Base-by-base conservation (phyloP, 495 filamentous ascomycete genomes). In the Hypoxylon trugodes region DNA sequence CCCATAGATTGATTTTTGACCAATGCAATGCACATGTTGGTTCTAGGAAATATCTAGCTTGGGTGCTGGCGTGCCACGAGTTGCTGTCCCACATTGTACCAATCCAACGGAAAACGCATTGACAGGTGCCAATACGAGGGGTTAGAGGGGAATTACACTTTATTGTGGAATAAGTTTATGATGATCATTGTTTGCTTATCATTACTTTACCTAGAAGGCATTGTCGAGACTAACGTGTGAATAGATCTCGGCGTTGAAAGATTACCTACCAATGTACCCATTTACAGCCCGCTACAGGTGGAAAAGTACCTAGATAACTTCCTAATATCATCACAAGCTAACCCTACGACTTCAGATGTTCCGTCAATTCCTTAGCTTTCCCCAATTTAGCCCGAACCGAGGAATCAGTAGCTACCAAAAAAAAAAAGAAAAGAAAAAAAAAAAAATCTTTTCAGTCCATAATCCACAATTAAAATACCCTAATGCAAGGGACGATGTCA, bases 401-500 rank as follows among this genome's bases (percentile, higher is more conserved):
- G 16, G n/a, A n/a, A n/a, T n/a, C n/a, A n/a, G n/a, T n/a, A n/a
- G n/a, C n/a, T n/a, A n/a, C n/a, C n/a, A n/a, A n/a, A n/a, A n/a
- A n/a, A n/a, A n/a, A n/a, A n/a, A n/a, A n/a, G n/a, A n/a, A n/a
- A n/a, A 16, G 42, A 0, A 33, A 46, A 32, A 8, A 25, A 21
- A 6, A 32, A 46, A 38, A 37, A 46, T 22, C 25, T 7, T 35
- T 51, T 42, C 37, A 46, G 45, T n/a, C 57, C 62, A 64, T 47
- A 42, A 36, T 36, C 55, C 12, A 49, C 33, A 52, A n/a, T 42
- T 42, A 51, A 6, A 22, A 22, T 47, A 37, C 52, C 42, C 63
- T 66, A 60, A 66, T 66, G 56, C 57, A 66, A 66, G 63, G 63
- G 56, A 47, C 63, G 32, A 66, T 61, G 63, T 47, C 38, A 66